A percentile compares a stretch with the other conserved stretches of the same genome.
Evolutionary conservation across 2,329 filamentous ascomycete species (phyloP).

Genomic region (Pseudopyricularia javanii): DNA sequence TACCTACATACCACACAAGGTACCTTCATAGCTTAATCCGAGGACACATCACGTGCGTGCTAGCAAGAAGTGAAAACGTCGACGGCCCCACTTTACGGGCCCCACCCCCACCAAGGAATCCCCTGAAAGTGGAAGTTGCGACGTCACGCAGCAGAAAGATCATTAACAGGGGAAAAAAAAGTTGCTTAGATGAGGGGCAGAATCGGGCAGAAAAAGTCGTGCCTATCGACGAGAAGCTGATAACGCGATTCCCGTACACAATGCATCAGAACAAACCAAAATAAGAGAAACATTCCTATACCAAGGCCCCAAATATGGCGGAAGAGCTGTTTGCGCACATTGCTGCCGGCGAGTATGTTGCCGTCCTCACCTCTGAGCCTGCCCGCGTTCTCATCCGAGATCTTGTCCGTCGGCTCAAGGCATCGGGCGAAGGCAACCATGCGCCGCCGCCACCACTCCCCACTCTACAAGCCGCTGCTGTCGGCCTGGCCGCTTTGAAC

Average conservation of each 20-base stretch:
- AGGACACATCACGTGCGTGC: too few relatives aligned
- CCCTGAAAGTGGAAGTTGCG: neutral
- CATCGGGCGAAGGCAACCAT: neutral
- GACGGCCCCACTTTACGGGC: neutral
- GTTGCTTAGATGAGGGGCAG: neutral
- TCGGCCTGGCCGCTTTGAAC: conserved; percentile 59
- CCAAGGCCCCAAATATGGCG: neutral
- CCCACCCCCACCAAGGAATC: neutral
- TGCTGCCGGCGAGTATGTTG: conserved; percentile 1
- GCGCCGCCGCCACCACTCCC: neutral
- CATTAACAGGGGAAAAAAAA: too few relatives aligned
- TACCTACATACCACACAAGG: too few relatives aligned
- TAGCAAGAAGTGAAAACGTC: too few relatives aligned
- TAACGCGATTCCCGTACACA: neutral
- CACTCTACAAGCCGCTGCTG: conserved; percentile 22
- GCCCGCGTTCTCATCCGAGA: conserved; percentile 1
- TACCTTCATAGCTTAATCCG: too few relatives aligned
- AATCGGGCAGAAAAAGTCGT: neutral
- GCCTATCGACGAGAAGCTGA: neutral
- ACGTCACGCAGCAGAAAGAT: neutral
- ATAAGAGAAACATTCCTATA: too few relatives aligned
- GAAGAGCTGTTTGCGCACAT: neutral
- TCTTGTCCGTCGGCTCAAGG: neutral
- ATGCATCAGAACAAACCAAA: neutral
- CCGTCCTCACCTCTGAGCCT: conserved; percentile 2